phyloP scores from a whole-genome alignment of 163 green algal species.

The Scenedesmus sp. region DNA sequence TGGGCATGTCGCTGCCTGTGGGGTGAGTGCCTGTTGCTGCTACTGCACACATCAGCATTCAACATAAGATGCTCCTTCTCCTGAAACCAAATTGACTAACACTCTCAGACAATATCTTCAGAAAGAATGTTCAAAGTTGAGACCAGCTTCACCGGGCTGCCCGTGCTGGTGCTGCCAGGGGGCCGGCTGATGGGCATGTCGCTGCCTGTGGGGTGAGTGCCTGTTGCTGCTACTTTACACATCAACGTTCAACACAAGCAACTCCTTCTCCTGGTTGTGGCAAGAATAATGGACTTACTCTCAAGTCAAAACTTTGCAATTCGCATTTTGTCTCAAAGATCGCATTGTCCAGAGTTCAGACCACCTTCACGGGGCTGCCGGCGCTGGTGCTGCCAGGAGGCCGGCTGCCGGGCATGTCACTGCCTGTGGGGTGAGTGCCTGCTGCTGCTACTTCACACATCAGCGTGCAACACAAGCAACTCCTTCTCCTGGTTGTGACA shows the following conservation, averaged over 20 bases:
- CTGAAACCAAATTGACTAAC: no score
- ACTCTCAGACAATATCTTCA: no score
- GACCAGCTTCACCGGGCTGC: conserved; percentile 72
- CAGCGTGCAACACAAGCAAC: no score
- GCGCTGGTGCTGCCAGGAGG: conserved; percentile 70
- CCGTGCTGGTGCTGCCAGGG: conserved; percentile 69
- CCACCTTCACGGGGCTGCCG: conserved; percentile 74
- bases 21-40: background rate
- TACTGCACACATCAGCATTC: background rate
- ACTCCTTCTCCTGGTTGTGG: no score
- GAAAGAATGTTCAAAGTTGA: no score
- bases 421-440: conserved; percentile 10
- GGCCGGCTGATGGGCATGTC: conserved; percentile 42
- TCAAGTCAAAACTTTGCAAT: no score
- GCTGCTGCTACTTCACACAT: background rate
- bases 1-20: conserved; percentile 7
- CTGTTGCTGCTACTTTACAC: background rate
- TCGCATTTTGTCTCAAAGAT: no score
- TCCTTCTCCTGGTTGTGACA: no score
- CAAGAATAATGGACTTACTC: no score
- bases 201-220: conserved; percentile 9
- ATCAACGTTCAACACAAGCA: background rate
- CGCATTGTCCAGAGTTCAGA: no score
- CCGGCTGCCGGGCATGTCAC: background rate
- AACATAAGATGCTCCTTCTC: no score